Conservation (phyloP, 2,329 filamentous ascomycete species). For the Myotisia sp. region DNA sequence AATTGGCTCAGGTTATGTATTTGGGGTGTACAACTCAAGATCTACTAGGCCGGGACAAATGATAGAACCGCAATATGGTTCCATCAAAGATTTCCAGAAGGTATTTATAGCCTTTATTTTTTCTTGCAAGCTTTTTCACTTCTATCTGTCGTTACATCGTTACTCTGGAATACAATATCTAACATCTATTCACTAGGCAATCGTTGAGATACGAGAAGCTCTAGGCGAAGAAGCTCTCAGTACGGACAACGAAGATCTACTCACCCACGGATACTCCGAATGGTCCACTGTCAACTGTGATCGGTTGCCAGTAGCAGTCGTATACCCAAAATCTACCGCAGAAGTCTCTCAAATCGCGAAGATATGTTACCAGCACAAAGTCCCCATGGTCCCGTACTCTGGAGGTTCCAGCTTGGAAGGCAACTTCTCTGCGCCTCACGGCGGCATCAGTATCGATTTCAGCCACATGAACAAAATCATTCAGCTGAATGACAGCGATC, state of each 20-base stretch:
- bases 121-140: not conserved
- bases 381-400: slow-evolving; percentile 78
- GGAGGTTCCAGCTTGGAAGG: slow-evolving; percentile 78
- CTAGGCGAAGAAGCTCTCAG: slow-evolving; percentile 48
- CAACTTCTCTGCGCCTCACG: slow-evolving; percentile 76
- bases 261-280: slow-evolving; percentile 53
- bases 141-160: not conserved
- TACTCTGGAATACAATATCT: no score
- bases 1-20: slow-evolving; percentile 38
- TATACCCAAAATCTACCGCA: slow-evolving; percentile 49
- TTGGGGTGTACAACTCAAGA: slow-evolving; percentile 32
- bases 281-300: slow-evolving; percentile 56
- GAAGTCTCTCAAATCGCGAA: slow-evolving; percentile 51
- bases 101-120: slow-evolving; percentile 13
- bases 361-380: slow-evolving; percentile 61
- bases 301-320: slow-evolving; percentile 49
- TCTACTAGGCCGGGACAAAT: slow-evolving; percentile 16
- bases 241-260: slow-evolving; percentile 50
- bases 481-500: slow-evolving; percentile 66
- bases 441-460: slow-evolving; percentile 83
- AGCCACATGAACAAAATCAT: slow-evolving; percentile 72
- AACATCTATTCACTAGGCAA: slow-evolving; percentile 31
- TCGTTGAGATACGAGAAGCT: slow-evolving; percentile 37
- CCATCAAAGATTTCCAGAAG: slow-evolving; percentile 26
- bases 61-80: slow-evolving; percentile 25